Conservation (phyloP, 2,329 filamentous ascomycete genomes). For the Pyricularia pennisetigena region DNA sequence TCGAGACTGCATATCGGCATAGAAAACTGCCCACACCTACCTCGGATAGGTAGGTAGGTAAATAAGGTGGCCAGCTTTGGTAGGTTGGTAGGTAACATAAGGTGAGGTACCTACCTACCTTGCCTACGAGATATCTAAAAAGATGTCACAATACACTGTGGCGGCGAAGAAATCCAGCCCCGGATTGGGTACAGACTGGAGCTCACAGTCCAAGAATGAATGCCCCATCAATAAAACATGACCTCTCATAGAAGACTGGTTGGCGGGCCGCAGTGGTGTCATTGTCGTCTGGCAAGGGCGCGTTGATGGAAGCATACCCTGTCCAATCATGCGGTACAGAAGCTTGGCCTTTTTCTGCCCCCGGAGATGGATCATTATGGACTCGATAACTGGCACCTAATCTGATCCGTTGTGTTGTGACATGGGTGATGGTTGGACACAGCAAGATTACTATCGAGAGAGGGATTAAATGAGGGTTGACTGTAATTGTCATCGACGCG, state of each 20-base stretch:
- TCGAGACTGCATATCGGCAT: background rate
- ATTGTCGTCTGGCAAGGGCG: background rate
- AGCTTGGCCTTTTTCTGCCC: background rate
- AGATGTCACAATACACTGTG: background rate
- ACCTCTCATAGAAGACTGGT: background rate
- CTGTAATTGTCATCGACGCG: background rate
- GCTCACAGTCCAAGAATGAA: background rate
- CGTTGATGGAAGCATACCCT: background rate
- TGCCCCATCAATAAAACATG: background rate
- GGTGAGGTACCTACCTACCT: background rate
- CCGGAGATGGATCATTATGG: background rate
- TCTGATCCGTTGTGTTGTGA: background rate
- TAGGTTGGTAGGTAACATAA: background rate
- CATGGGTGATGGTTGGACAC: background rate
- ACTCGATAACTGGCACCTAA: background rate
- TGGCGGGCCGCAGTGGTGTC: background rate
- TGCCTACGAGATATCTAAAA: background rate
- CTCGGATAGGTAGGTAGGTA: background rate
- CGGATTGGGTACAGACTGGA: background rate
- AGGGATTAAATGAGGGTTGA: background rate
- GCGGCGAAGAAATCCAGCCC: background rate
- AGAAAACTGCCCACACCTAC: background rate
- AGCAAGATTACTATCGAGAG: background rate
- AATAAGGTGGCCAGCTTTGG: background rate
- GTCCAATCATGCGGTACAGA: background rate